These are phyloP conservation scores for Inga leiocalycina DNA, from an alignment of 306 rosid species.

Conservation along the genomic window DNA sequence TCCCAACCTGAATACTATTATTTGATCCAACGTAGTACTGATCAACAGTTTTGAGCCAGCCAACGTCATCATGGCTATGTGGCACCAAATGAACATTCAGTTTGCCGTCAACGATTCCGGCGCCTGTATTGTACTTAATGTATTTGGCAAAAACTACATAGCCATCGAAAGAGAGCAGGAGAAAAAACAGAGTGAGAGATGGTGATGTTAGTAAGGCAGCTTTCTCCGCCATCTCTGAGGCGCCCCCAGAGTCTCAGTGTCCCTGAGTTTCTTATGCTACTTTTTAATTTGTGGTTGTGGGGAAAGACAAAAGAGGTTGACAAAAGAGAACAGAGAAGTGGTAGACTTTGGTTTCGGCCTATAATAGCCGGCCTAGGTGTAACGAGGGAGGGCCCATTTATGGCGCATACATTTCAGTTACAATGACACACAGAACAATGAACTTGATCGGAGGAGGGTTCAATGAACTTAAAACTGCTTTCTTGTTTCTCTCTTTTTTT, in stretches of 20 bases:
- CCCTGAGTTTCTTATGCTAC: background rate
- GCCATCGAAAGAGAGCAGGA: constrained; percentile 41
- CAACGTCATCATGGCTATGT: constrained; percentile 89
- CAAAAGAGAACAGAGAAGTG: background rate
- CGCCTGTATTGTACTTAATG: constrained; percentile 58
- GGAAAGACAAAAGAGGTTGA: background rate
- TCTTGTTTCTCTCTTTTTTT: background rate
- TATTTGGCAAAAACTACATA: constrained; percentile 41
- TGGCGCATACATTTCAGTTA: no score
- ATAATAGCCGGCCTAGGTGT: background rate
- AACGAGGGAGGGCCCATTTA: background rate
- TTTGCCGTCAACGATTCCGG: constrained; percentile 61
- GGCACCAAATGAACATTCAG: constrained; percentile 87
- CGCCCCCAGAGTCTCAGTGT: constrained; percentile 1
- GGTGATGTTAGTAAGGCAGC: background rate
- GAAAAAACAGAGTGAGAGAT: constrained; percentile 23
- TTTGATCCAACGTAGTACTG: constrained; percentile 91
- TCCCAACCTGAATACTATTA: constrained; percentile 68
- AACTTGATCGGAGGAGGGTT: background rate
- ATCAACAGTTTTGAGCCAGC: constrained; percentile 88
- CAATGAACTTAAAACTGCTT: background rate
- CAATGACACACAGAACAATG: background rate
- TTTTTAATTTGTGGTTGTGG: background rate
- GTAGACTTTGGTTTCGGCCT: background rate
- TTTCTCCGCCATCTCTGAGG: constrained; percentile 37